Evolutionary conservation across 176 grass and related monocot genomes (phyloP), one percentile per base, ranked within the genome.

Genomic region (Avena atlantica): DNA sequence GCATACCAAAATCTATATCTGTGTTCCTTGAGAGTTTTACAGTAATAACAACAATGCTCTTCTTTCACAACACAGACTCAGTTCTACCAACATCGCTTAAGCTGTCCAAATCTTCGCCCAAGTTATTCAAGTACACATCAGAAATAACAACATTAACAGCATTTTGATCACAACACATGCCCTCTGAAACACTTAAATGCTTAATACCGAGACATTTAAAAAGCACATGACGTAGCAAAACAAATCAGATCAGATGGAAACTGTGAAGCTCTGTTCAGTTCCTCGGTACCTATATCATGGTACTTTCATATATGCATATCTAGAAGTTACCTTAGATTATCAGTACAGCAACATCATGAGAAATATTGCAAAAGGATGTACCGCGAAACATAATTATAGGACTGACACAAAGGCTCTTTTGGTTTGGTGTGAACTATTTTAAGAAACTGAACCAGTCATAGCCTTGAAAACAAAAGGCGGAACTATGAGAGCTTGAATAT

Each of bases 361-460:
- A 1, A 74, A 84, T 60, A 55, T 61, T 29, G 70, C 19, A 49
- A 63, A 61, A 61, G 31, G 23, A 44, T 10, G 4, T 49, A 74
- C 36, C n/a, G 31, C 15, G 1, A 5, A 62, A 62, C 45, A 60
- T 62, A 25, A 61, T 34, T 74, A 9, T 47, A 62, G 53, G 4
- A 49, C 37, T 17, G 23, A 56, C 9, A 74, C 37, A 27, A 75
- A 3, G 40, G 47, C 42, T 84, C 45, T 48, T 48, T 62, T 53
- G 16, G 6, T 74, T 69, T 69, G 9, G 8, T 60, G 55, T 23
- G 3, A 48, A 4, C 4, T 59, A 34, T 58, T 29, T 63, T 44
- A 72, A 87, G 40, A 81, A 87, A 73, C 17, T 80, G 36, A 74
- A 84, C 52, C 16, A 62, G 9, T 11, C 24, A 60, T 45, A 37